Conservation (phyloP, 352 stramenopile species). For the Globisporangium ultimum region DNA sequence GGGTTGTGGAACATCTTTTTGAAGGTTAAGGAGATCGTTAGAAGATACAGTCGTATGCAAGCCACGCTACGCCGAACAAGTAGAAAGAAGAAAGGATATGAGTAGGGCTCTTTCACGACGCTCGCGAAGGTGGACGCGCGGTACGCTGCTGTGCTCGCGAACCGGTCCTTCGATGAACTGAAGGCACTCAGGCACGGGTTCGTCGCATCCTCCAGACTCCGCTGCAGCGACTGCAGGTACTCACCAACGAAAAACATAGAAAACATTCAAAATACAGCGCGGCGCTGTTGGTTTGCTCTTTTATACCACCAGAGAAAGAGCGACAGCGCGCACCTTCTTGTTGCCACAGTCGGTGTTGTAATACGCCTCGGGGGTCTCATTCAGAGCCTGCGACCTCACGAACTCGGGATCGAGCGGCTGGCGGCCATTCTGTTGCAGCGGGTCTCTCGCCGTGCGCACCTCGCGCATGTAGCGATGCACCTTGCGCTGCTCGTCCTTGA, state of each 20-base stretch:
- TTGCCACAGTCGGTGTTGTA: slow-evolving; percentile 65
- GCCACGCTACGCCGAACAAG: no score
- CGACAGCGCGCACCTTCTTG: slow-evolving; percentile 35
- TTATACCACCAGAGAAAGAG: background rate
- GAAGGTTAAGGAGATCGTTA: slow-evolving; percentile 9
- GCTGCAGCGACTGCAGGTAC: slow-evolving; percentile 32
- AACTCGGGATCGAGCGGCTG: slow-evolving; percentile 53
- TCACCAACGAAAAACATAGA: no score
- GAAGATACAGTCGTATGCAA: background rate
- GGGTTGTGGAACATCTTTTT: slow-evolving; percentile 20
- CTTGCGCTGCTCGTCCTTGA: slow-evolving; percentile 62
- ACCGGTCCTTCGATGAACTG: slow-evolving; percentile 61
- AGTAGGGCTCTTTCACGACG: slow-evolving; percentile 69
- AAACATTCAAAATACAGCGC: no score
- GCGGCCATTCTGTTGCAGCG: slow-evolving; percentile 17
- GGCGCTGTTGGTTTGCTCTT: background rate
- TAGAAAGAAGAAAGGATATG: slow-evolving; percentile 13
- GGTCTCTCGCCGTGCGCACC: slow-evolving; percentile 30
- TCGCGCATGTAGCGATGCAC: slow-evolving; percentile 49
- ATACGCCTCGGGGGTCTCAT: slow-evolving; percentile 42
- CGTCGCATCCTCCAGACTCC: slow-evolving; percentile 34
- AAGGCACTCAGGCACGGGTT: slow-evolving; percentile 56
- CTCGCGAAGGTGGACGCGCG: slow-evolving; percentile 64
- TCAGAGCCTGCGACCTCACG: slow-evolving; percentile 35
- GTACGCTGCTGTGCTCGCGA: slow-evolving; percentile 64